Evolutionary conservation across 495 filamentous ascomycete genomes (phyloP).

Genomic region (Lepidopterella palustris): DNA sequence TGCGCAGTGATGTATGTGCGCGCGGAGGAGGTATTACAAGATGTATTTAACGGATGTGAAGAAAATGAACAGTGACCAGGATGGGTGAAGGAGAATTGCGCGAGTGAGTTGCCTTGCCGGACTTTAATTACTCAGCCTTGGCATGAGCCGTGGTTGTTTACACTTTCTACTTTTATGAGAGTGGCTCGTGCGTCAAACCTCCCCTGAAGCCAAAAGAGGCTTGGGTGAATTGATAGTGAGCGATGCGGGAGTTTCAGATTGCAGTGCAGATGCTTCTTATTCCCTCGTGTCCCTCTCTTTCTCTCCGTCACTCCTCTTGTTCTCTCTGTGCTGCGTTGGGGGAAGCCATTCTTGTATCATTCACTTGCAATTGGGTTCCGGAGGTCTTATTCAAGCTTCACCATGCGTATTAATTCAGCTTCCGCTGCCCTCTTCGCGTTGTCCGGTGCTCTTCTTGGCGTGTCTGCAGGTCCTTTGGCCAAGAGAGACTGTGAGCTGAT

Average conservation of each 20-base stretch:
- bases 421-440: conserved; percentile 16
- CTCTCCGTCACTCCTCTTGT: not conserved
- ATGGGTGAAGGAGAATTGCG: no score
- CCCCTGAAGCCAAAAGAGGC: not conserved
- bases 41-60: not conserved
- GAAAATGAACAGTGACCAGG: not conserved
- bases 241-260: not conserved
- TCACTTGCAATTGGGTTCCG: conserved; percentile 4
- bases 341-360: not conserved
- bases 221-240: not conserved
- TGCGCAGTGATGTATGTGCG: not conserved
- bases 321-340: not conserved
- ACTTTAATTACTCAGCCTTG: no score
- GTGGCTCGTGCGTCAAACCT: not conserved
- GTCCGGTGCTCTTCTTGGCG: conserved; percentile 18
- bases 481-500: conserved; percentile 26
- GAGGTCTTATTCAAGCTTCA: not conserved
- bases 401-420: conserved; percentile 15
- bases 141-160: no score
- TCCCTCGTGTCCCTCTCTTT: not conserved
- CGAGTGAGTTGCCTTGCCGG: no score
- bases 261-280: not conserved
- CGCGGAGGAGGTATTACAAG: not conserved
- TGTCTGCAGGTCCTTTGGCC: conserved; percentile 22
- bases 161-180: no score